Evolutionary conservation across 164 flowering plant genomes (phyloP), one percentile per base, ranked within the genome.

Genomic region (Vitis rotundifolia): DNA sequence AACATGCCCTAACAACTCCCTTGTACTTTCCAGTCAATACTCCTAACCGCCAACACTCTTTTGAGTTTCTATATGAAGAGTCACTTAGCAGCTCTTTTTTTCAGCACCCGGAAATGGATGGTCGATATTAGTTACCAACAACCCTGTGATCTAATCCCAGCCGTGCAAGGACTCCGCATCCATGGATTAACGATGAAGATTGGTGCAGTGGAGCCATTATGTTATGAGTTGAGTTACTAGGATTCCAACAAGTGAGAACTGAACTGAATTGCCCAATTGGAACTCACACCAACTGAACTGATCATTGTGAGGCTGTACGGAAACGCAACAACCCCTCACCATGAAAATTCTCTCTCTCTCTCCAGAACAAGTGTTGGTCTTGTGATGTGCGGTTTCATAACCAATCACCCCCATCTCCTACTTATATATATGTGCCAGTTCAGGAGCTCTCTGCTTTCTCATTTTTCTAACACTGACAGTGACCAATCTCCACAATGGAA

Each of bases 1-100:
- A 59, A 13, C 9, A 29, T 28, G 56, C 7, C 64, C 29, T 47
- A 11, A 18, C 70, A 68, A 22, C n/a, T 53, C 52, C 22, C 61
- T 26, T 62, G 61, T 55, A 70, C 73, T 70, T 70, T 62, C 73
- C 61, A 55, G 67, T 70, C 61, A 55, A 61, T 51, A 63, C 22
- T 14, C 16, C 49, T 28, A 61, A n/a, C 66, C 18, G 16, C 11
- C 66, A 44, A 22, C 26, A 22, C 0, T 0, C 26, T 22, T 22
- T 22, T 22, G 0, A 22, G 26, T 22, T 22, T 22, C 26, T 22
- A 22, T 22, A 22, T 22, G 26, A 22, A 22, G 26, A 22, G 26
- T 1, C 26, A 22, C 26, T 22, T 0, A 22, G 26, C 26, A 22
- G 26, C 2, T 22, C 26, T 22, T 22, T 22, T 22, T 22, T 22